Evolutionary conservation across 345 rosid genomes (phyloP).

Genomic region (Lepidium aucheri): DNA sequence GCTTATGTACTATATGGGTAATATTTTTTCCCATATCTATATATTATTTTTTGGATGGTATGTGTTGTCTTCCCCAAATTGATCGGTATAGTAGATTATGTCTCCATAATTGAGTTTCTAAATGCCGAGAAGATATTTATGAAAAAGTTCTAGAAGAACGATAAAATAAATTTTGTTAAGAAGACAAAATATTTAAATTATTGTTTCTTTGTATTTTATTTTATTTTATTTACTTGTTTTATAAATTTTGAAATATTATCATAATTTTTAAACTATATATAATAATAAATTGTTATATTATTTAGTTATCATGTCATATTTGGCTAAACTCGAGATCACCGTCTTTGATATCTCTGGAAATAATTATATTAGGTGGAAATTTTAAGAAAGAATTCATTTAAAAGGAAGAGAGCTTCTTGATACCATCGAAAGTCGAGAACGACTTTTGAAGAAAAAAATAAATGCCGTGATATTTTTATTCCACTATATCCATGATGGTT

Average conservation of each 20-base stretch:
- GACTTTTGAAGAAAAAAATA: too few relatives aligned
- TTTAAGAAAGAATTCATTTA: too few relatives aligned
- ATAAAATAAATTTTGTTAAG: neutral
- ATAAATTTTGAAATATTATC: too few relatives aligned
- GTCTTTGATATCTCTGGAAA: neutral
- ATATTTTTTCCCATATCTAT: too few relatives aligned
- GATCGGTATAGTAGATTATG: neutral
- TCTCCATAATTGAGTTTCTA: neutral
- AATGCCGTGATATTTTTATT: too few relatives aligned
- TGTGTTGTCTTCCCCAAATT: neutral
- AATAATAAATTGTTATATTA: neutral
- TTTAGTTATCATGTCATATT: neutral
- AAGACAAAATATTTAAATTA: neutral
- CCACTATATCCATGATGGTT: too few relatives aligned
- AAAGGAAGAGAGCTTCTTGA: too few relatives aligned
- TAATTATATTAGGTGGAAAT: neutral
- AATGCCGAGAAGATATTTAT: neutral
- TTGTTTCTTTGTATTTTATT: neutral
- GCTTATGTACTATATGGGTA: too few relatives aligned
- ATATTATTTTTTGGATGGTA: neutral
- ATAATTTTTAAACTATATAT: too few relatives aligned
- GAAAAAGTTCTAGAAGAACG: neutral
- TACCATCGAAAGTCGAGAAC: too few relatives aligned
- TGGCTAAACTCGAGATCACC: neutral
- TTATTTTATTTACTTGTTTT: too few relatives aligned